Evolutionary conservation across 495 filamentous ascomycete species (phyloP).

Genomic region (Tuber aestivum): DNA sequence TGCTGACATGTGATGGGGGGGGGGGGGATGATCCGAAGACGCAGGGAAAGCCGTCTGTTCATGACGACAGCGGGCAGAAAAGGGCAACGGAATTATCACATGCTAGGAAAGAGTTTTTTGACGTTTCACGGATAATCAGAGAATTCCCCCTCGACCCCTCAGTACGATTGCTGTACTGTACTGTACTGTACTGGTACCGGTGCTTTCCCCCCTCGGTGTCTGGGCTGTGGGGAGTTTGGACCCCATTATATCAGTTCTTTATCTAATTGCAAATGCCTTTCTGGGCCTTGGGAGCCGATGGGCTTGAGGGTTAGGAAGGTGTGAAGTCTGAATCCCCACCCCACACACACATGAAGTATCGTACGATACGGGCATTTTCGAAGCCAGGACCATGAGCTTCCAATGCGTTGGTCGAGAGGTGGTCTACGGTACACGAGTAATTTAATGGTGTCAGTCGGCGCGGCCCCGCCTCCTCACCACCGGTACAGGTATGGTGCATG

Average conservation of each 20-base stretch:
- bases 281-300: neutral
- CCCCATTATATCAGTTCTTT: neutral
- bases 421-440: too few species aligned
- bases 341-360: neutral
- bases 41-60: neutral
- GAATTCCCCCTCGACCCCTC: neutral
- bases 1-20: neutral
- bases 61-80: constrained; percentile 3
- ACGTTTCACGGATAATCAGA: neutral
- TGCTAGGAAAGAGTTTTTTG: neutral
- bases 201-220: too few species aligned
- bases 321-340: neutral
- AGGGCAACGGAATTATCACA: neutral
- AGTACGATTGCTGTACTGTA: too few species aligned
- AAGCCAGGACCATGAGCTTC: neutral
- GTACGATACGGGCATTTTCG: neutral
- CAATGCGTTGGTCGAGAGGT: neutral
- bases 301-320: neutral
- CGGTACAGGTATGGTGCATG: neutral
- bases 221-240: too few species aligned
- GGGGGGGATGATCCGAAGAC: neutral
- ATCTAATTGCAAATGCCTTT: neutral
- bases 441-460: neutral
- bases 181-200: too few species aligned
- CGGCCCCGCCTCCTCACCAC: neutral